Base-by-base conservation (phyloP, 2,329 filamentous ascomycete species). In the Clarireedia monteithiana region DNA sequence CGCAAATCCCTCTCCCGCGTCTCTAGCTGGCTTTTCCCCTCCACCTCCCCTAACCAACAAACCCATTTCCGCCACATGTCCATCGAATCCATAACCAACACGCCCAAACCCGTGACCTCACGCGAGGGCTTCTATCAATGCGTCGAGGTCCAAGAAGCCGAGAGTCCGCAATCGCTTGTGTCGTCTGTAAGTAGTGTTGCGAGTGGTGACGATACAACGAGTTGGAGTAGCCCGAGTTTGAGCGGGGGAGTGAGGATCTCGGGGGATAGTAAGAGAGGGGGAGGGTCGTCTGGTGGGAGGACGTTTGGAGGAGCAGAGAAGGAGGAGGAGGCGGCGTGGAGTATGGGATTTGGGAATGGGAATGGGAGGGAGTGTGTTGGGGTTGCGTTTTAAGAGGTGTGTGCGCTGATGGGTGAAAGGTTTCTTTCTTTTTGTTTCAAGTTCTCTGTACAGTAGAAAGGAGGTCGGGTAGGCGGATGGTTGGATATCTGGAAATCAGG, bases 1-100 rank as follows among this genome's bases (percentile, higher is more conserved):
- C 85, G 84, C 74, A 85, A 85, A 65, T 84, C 82, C 0, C 85
- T 86, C 65, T 82, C 81, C 9, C 75, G 77, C 15, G 79, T 85
- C 7, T 84, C 82, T 2, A 76, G 69, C 61, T 85, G 82, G 81
- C 72, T 85, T 26, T 81, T 79, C 61, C 77, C 66, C 61, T 77
- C 66, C 10, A 44, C 48, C 15, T 14, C 53, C 63, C 27, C 48
- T 3, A 26, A 20, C n/a, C n/a, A 26, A 6, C 12, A 47, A 66
- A 57, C 73, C 56, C 68, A 69, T 53, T 68, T 66, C 34, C 69
- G 69, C 17, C 72, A 74, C 50, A 67, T 74, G 50, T 75, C 73
- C 56, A 63, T 77, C 30, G 75, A 80, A 58, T 76, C 76, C 3
- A 69, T 82, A 26, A 84, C 80, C 48, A 84, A 83, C 61, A 69